Conservation (phyloP, 2,329 filamentous ascomycete genomes). For the Macrophomina pseudophaseolina region DNA sequence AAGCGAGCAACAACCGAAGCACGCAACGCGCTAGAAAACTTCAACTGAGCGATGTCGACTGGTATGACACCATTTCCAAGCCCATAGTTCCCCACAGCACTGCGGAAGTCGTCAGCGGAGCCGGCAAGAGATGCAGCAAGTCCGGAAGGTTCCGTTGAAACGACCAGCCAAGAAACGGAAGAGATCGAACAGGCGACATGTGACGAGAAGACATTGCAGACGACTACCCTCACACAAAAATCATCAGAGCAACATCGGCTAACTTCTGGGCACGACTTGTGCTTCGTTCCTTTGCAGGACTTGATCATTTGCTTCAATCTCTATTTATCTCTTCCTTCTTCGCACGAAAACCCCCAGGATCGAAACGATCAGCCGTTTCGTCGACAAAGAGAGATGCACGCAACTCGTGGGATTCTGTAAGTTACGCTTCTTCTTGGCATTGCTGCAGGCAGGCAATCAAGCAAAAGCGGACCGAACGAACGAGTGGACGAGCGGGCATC, state of each 20-base stretch:
- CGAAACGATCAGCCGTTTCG: background rate
- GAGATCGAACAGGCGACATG: background rate
- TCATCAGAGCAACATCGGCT: conserved; percentile 3
- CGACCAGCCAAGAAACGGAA: conserved; percentile 12
- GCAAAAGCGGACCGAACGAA: background rate
- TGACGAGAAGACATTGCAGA: background rate
- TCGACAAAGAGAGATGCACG: background rate
- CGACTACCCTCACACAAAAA: background rate
- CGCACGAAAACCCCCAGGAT: background rate
- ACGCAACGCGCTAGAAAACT: conserved; percentile 87
- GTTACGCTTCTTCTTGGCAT: no score
- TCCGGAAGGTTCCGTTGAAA: conserved; percentile 9
- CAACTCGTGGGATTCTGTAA: no score
- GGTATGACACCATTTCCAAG: conserved; percentile 63
- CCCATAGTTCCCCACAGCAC: background rate
- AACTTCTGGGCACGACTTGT: conserved; percentile 5
- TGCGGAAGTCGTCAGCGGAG: background rate
- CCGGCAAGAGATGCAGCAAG: background rate
- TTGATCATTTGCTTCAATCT: conserved; percentile 5
- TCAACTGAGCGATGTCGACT: conserved; percentile 96
- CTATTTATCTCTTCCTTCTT: background rate
- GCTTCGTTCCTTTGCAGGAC: conserved; percentile 7
- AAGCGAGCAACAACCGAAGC: conserved; percentile 67
- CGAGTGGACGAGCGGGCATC: background rate
- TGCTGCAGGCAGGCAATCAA: no score